These are phyloP conservation scores for Colletotrichum aenigma DNA, from an alignment of 2,329 filamentous ascomycete genomes.

Conservation along the genomic window DNA sequence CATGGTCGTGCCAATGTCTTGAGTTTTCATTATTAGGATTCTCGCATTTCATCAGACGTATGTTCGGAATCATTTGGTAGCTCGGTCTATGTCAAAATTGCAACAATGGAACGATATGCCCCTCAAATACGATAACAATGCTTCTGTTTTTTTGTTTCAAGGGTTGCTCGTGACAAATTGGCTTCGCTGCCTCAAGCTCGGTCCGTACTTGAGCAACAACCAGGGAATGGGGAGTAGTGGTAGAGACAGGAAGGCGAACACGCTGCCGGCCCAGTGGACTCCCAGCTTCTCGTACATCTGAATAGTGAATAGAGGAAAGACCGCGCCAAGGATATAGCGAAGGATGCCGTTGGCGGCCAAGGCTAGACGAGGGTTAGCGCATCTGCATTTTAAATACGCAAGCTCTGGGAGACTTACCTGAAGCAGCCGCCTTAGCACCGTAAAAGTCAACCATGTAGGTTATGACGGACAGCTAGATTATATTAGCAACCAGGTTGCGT, in stretches of 20 bases:
- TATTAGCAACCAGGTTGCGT: rapidly evolving
- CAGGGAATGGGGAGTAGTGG: constrained; percentile 23
- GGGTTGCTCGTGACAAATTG: not conserved
- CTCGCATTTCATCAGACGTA: too few species aligned
- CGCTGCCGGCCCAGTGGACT: constrained; percentile 35
- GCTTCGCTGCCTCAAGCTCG: not conserved
- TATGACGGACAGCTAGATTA: not conserved
- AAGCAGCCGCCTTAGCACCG: constrained; percentile 18
- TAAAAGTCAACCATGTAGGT: constrained; percentile 25
- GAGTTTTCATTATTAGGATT: too few species aligned
- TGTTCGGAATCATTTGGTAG: too few species aligned
- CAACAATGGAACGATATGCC: too few species aligned
- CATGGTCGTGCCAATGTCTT: too few species aligned
- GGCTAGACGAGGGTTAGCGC: too few species aligned
- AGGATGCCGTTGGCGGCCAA: constrained; percentile 47
- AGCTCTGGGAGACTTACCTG: too few species aligned
- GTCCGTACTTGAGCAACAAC: constrained; percentile 19
- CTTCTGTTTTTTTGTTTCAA: too few species aligned
- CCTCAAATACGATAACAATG: too few species aligned
- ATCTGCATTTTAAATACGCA: too few species aligned
- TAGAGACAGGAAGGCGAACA: constrained; percentile 23
- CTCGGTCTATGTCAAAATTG: too few species aligned
- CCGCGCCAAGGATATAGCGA: constrained; percentile 43
- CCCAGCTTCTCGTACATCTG: constrained; percentile 41
- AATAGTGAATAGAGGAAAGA: constrained; percentile 48